Conservation (phyloP, 164 flowering plant species). For the Piper betle region DNA sequence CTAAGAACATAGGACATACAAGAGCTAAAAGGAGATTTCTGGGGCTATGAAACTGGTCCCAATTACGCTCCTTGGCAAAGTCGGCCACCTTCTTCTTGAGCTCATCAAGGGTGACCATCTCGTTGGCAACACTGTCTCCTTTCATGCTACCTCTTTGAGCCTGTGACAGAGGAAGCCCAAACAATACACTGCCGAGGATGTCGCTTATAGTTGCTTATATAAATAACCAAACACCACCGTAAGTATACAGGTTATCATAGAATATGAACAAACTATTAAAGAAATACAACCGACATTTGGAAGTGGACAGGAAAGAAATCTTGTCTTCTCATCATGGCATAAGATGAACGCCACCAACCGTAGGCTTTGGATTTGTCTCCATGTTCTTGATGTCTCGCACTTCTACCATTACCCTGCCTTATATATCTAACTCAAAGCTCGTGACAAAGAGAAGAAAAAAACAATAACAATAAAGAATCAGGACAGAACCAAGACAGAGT, state of each 20-base stretch:
- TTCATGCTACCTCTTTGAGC: neutral
- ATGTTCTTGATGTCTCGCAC: too few species aligned
- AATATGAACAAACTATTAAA: too few species aligned
- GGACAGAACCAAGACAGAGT: too few species aligned
- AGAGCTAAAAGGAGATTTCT: constrained; percentile 37
- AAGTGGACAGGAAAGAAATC: neutral
- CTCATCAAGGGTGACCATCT: constrained; percentile 32
- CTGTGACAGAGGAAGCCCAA: constrained; percentile 1
- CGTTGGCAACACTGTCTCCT: neutral
- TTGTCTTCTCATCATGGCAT: neutral
- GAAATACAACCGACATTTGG: neutral
- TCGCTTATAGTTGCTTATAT: neutral
- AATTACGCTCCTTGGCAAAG: constrained; percentile 30
- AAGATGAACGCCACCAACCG: neutral
- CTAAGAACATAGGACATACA: constrained; percentile 10
- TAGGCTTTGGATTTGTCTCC: too few species aligned
- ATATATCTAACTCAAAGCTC: too few species aligned
- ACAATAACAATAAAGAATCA: too few species aligned
- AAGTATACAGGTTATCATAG: too few species aligned
- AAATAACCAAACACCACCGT: too few species aligned
- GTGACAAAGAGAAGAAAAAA: too few species aligned
- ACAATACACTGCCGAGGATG: neutral
- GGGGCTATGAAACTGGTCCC: constrained; percentile 46
- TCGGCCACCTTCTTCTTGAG: constrained; percentile 40
- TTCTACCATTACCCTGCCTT: too few species aligned